Evolutionary conservation across 2,329 filamentous ascomycete genomes (phyloP).

Genomic region (Nigrospora sphaerica): DNA sequence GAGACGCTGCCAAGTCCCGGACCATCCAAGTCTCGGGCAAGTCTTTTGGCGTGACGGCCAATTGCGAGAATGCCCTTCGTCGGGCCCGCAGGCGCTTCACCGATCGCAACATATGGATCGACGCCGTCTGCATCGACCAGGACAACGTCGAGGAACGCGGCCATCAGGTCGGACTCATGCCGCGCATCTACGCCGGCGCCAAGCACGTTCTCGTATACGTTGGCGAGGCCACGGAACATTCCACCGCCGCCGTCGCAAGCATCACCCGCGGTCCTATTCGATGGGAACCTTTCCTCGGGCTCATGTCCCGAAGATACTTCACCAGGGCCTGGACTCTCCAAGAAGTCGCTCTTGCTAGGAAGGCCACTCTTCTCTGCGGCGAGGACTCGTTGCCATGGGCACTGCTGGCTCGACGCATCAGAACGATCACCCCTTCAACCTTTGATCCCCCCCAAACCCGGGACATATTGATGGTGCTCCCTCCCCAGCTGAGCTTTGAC

Average conservation of each 20-base stretch:
- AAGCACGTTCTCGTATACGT: conserved; percentile 3
- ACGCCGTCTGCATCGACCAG: conserved; percentile 9
- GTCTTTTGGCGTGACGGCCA: conserved; percentile 3
- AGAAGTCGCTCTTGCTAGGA: conserved; percentile 5
- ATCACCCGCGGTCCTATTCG: not conserved
- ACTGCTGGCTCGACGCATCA: not conserved
- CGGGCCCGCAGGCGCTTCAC: not conserved
- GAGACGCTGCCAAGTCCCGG: not conserved
- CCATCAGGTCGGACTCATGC: conserved; percentile 8
- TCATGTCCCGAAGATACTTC: conserved; percentile 6
- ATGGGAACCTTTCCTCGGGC: not conserved
- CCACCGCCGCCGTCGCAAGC: not conserved
- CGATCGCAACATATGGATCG: conserved; percentile 3
- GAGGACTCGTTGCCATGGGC: not conserved
- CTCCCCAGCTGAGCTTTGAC: not conserved
- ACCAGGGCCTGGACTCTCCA: conserved; percentile 7
- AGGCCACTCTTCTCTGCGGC: conserved; percentile 4
- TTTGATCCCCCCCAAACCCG: no score
- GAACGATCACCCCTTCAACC: no score
- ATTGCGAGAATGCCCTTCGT: conserved; percentile 4
- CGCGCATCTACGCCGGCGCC: conserved; percentile 6
- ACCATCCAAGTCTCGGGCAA: conserved; percentile 1
- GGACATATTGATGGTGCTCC: not conserved
- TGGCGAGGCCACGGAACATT: not conserved
- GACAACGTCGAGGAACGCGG: conserved; percentile 3